These are phyloP conservation scores for Tetrahymena thermophila DNA, from an alignment of 73 alveolate genomes.

Conservation along the genomic window DNA sequence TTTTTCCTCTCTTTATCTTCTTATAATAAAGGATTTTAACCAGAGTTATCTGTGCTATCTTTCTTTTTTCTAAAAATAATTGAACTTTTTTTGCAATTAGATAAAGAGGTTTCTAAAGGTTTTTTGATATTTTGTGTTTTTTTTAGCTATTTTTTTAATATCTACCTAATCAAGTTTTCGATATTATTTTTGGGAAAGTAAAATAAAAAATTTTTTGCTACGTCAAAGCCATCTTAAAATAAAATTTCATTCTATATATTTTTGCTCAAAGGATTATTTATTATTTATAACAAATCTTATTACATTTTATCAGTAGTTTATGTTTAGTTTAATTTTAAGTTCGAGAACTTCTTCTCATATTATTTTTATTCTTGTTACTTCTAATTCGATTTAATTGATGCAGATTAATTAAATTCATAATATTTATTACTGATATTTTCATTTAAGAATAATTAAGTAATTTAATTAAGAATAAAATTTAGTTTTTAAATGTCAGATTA, in stretches of 20 bases:
- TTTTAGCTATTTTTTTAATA: neutral
- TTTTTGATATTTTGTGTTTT: neutral
- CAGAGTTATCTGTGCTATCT: too few species aligned
- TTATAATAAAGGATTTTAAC: too few species aligned
- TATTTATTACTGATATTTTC: neutral
- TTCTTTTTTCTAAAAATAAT: too few species aligned
- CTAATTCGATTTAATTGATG: neutral
- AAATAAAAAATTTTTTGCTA: neutral
- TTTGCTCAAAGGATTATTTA: too few species aligned
- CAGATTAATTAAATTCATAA: neutral
- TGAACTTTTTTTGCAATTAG: too few species aligned
- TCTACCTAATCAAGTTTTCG: neutral
- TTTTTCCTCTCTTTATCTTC: too few species aligned
- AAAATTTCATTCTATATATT: neutral
- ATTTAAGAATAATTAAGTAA: neutral
- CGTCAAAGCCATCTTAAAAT: neutral
- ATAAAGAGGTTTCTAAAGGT: neutral
- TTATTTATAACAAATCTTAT: too few species aligned
- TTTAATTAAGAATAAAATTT: neutral
- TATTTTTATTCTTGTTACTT: neutral
- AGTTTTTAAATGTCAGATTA: neutral
- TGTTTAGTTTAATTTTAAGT: neutral
- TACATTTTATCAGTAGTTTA: neutral
- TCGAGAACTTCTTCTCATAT: neutral
- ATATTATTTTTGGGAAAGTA: neutral